Evolutionary conservation across 768 basidiomycete species (phyloP).

Genomic region (Xerocomellus amylosporus): DNA sequence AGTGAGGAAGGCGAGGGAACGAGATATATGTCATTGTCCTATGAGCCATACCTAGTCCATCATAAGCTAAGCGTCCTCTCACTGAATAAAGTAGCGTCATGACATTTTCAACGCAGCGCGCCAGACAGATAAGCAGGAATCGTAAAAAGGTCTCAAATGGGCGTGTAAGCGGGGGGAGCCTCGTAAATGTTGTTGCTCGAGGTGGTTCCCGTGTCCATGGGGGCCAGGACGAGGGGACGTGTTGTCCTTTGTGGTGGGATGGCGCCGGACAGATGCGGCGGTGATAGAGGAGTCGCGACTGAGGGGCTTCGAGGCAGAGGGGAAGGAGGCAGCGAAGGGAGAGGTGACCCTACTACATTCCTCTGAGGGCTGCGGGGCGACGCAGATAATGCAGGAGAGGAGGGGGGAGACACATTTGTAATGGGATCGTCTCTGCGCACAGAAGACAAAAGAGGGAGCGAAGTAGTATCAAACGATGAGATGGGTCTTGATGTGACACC

Average conservation of each 20-base stretch:
- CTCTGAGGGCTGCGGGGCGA: conserved; percentile 1
- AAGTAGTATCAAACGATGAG: conserved; percentile 1
- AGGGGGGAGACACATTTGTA: background rate
- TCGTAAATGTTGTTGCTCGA: conserved; percentile 8
- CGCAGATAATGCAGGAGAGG: background rate
- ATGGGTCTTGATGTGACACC: background rate
- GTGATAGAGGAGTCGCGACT: background rate
- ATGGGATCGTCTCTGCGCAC: background rate
- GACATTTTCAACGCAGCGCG: background rate
- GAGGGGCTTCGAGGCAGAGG: background rate
- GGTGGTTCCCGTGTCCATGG: conserved; percentile 13
- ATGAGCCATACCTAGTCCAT: background rate
- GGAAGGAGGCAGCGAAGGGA: background rate
- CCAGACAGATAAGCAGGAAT: background rate
- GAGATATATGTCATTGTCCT: conserved; percentile 2
- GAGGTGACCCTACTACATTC: background rate
- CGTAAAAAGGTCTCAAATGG: conserved; percentile 1
- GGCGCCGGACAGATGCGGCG: background rate
- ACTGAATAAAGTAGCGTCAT: background rate
- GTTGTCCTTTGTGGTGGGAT: background rate
- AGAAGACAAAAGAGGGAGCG: conserved; percentile 2
- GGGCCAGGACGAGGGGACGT: conserved; percentile 2
- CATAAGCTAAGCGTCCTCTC: background rate
- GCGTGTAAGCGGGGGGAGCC: conserved; percentile 30
- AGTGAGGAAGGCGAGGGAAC: background rate